phyloP scores from a whole-genome alignment of 2,329 filamentous ascomycete species.

The Chrysosporium queenslandicum region DNA sequence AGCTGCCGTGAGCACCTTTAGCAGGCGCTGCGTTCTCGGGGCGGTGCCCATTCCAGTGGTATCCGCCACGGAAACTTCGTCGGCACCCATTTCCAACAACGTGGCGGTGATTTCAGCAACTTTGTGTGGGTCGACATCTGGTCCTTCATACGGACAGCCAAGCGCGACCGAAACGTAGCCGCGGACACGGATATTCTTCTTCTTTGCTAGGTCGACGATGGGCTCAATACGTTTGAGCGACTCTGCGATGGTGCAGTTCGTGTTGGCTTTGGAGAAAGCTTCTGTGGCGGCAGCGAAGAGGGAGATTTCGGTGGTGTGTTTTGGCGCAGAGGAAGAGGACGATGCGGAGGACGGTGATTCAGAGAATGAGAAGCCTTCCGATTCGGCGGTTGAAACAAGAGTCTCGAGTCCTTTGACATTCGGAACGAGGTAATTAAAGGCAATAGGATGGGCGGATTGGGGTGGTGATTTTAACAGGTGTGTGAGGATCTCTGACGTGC shows the following conservation, averaged over 20 bases:
- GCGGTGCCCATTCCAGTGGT: conserved; percentile 60
- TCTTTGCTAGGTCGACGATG: conserved; percentile 48
- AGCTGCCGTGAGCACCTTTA: conserved; percentile 49
- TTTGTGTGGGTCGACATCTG: conserved; percentile 48
- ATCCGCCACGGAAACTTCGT: conserved; percentile 56
- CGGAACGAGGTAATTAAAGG: conserved; percentile 57
- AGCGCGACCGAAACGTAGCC: conserved; percentile 57
- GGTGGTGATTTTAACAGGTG: conserved; percentile 44
- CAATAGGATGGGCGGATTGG: conserved; percentile 42
- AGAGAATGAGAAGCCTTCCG: conserved; percentile 25
- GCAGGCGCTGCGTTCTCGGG: conserved; percentile 48
- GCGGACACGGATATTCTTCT: conserved; percentile 48
- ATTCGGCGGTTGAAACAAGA: conserved; percentile 46
- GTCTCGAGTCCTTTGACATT: conserved; percentile 53
- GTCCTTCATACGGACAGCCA: conserved; percentile 57
- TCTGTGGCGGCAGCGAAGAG: conserved; percentile 58
- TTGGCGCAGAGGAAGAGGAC: conserved; percentile 23
- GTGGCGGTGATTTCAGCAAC: conserved; percentile 53
- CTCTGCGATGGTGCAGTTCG: conserved; percentile 55
- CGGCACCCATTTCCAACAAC: conserved; percentile 55
- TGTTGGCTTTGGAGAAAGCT: conserved; percentile 55
- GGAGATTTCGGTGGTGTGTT: conserved; percentile 46
- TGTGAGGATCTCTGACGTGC: conserved; percentile 51
- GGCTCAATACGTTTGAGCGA: conserved; percentile 50
- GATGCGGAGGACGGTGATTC: conserved; percentile 20